phyloP scores from a whole-genome alignment of 768 basidiomycete species.

The Candolleomyces efflorescens region DNA sequence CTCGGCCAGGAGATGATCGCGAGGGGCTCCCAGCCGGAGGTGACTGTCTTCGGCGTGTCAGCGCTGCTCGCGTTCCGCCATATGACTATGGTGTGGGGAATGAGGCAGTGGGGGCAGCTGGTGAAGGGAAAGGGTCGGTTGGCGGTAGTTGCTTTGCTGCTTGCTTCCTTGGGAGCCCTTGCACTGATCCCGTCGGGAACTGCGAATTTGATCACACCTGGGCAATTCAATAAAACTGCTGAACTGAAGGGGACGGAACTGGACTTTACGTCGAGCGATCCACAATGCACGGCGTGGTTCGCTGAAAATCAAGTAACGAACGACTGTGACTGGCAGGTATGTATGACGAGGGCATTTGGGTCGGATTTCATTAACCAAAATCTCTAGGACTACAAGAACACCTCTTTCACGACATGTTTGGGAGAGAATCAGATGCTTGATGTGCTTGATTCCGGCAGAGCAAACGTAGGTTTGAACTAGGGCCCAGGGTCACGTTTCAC shows the following conservation, averaged over 20 bases:
- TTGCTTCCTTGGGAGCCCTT: background rate
- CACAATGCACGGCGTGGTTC: background rate
- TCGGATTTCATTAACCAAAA: too few relatives aligned
- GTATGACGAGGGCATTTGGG: background rate
- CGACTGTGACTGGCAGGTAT: background rate
- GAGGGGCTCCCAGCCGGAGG: too few relatives aligned
- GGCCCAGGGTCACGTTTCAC: too few relatives aligned
- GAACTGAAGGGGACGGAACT: background rate
- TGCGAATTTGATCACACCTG: background rate
- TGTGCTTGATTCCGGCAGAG: background rate
- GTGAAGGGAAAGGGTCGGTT: too few relatives aligned
- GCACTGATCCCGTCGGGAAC: background rate
- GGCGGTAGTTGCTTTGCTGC: too few relatives aligned
- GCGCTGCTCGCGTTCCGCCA: too few relatives aligned
- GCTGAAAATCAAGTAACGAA: background rate
- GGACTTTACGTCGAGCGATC: background rate
- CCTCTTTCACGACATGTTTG: background rate
- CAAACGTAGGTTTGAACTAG: background rate
- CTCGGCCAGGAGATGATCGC: too few relatives aligned
- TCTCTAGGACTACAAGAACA: background rate
- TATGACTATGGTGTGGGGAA: too few relatives aligned
- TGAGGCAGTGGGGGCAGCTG: too few relatives aligned
- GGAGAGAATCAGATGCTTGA: background rate
- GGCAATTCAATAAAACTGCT: background rate
- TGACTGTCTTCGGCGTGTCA: too few relatives aligned